Evolutionary conservation across 768 basidiomycete genomes (phyloP).

Genomic region (Tubosaeta sp.): DNA sequence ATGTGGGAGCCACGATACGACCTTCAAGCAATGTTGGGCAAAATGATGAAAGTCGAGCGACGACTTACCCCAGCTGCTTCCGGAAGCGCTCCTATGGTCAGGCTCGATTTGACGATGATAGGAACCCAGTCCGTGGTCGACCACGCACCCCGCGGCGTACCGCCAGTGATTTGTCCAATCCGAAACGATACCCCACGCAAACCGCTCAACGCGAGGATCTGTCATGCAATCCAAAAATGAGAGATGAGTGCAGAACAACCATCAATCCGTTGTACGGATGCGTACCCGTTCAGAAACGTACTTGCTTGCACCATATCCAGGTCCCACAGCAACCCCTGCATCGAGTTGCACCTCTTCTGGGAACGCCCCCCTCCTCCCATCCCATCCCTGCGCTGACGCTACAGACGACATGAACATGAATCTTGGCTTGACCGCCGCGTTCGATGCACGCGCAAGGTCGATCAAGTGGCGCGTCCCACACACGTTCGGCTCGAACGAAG

Average conservation of each 20-base stretch:
- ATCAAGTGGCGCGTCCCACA: constrained; percentile 31
- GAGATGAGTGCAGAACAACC: background rate
- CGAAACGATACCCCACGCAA: constrained; percentile 32
- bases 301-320: constrained; percentile 18
- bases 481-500: constrained; percentile 37
- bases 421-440: constrained; percentile 7
- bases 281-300: constrained; percentile 34
- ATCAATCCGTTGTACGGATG: background rate
- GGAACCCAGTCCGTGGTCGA: constrained; percentile 36
- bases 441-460: constrained; percentile 29
- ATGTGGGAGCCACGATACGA: constrained; percentile 29
- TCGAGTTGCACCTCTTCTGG: constrained; percentile 36
- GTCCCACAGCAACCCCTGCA: background rate
- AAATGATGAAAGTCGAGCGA: background rate
- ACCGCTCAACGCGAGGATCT: constrained; percentile 32
- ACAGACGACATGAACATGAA: constrained; percentile 29
- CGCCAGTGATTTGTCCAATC: constrained; percentile 37
- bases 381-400: constrained; percentile 20
- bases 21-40: constrained; percentile 9
- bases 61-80: constrained; percentile 27
- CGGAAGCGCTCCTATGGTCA: constrained; percentile 28
- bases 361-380: constrained; percentile 19
- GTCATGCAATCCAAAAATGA: background rate
- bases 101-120: constrained; percentile 33
- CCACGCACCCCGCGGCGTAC: constrained; percentile 34